Conservation (phyloP, 148 eudicot species). For the Diospyros lotus region DNA sequence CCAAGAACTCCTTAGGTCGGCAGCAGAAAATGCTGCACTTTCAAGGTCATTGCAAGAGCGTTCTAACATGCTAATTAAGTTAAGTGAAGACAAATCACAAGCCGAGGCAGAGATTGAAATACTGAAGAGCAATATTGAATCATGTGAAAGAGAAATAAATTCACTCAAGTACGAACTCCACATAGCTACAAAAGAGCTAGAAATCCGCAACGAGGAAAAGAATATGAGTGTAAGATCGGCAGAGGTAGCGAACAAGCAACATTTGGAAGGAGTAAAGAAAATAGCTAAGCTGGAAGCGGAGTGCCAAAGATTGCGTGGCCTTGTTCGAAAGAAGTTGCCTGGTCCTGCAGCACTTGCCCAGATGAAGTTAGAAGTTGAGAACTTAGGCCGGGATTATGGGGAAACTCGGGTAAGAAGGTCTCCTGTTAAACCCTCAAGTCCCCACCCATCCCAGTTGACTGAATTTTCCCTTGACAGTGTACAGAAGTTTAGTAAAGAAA, state of each 20-base stretch:
- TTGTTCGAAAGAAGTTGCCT: constrained; percentile 91
- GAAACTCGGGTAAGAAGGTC: constrained; percentile 66
- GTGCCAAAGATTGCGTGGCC: constrained; percentile 94
- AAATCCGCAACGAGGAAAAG: constrained; percentile 93
- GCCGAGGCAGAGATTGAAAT: constrained; percentile 85
- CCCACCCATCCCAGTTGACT: constrained; percentile 53
- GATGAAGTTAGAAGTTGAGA: constrained; percentile 96
- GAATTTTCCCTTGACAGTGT: constrained; percentile 63
- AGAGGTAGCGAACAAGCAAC: constrained; percentile 89
- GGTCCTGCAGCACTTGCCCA: constrained; percentile 99
- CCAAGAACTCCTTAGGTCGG: constrained; percentile 72
- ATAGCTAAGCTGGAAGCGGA: constrained; percentile 91
- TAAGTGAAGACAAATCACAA: constrained; percentile 74
- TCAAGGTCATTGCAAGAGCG: constrained; percentile 93
- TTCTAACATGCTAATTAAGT: constrained; percentile 75
- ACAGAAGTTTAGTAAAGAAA: constrained; percentile 76
- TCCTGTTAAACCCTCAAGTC: constrained; percentile 65
- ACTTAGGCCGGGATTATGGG: constrained; percentile 77
- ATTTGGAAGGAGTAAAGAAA: constrained; percentile 84
- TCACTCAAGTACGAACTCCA: constrained; percentile 90
- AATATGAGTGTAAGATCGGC: constrained; percentile 91
- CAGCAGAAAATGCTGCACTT: constrained; percentile 78
- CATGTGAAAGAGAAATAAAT: constrained; percentile 85
- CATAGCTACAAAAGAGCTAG: constrained; percentile 75
- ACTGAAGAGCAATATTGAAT: constrained; percentile 67